A percentile compares a stretch with the other conserved stretches of the same genome.
These are phyloP conservation scores for Hypomontagnella monticulosa DNA, from an alignment of 495 filamentous ascomycete genomes.

Conservation along the genomic window DNA sequence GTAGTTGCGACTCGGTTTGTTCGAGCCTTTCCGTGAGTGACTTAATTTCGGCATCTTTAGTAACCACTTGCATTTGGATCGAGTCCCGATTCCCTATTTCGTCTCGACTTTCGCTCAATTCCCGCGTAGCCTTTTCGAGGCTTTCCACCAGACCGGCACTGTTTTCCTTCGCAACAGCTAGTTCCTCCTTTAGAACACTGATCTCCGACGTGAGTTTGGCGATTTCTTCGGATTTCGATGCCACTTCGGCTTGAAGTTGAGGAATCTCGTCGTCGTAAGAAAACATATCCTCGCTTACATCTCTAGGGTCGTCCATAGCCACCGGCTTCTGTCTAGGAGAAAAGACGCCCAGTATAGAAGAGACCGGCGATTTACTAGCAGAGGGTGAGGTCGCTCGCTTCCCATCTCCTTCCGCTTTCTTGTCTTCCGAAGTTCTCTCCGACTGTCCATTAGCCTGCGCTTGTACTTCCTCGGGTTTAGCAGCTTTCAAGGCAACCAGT, in stretches of 20 bases:
- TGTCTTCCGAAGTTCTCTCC: conserved; percentile 11
- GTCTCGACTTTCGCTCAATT: conserved; percentile 67
- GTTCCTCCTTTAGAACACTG: conserved; percentile 49
- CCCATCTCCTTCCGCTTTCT: conserved; percentile 17
- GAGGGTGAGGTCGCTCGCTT: conserved; percentile 33
- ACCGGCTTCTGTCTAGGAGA: conserved; percentile 58
- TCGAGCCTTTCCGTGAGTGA: conserved; percentile 63
- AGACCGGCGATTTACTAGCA: conserved; percentile 51
- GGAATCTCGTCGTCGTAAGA: conserved; percentile 80
- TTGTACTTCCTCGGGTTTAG: conserved; percentile 33
- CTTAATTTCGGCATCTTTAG: conserved; percentile 56
- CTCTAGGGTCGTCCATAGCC: conserved; percentile 49
- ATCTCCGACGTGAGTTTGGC: conserved; percentile 50
- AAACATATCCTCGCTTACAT: conserved; percentile 81
- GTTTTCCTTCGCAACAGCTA: conserved; percentile 67
- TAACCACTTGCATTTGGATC: conserved; percentile 59
- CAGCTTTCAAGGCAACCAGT: conserved; percentile 43
- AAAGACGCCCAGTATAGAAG: conserved; percentile 54
- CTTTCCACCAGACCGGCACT: conserved; percentile 71
- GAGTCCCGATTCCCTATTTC: conserved; percentile 63
- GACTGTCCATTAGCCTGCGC: conserved; percentile 10
- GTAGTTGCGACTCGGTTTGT: conserved; percentile 58
- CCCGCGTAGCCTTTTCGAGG: conserved; percentile 67
- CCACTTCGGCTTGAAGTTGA: conserved; percentile 69
- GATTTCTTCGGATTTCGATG: conserved; percentile 56